Conservation (phyloP, 2,329 filamentous ascomycete species). For the Penicillium rolfsii region DNA sequence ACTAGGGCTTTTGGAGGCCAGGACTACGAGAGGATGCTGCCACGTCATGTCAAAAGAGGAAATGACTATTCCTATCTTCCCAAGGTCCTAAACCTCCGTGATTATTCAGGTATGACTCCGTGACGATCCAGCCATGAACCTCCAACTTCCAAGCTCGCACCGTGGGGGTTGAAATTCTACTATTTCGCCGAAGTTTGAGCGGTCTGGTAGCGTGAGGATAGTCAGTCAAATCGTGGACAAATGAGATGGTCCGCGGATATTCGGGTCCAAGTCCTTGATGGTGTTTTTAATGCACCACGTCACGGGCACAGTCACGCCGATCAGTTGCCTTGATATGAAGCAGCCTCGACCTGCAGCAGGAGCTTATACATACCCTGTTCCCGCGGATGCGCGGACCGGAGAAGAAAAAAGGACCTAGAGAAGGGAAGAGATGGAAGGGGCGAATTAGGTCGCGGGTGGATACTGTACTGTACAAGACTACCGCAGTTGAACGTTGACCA, state of each 20-base stretch:
- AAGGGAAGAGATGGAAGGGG: background rate
- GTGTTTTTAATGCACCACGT: background rate
- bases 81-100: background rate
- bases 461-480: background rate
- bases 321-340: background rate
- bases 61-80: no score
- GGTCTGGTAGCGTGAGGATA: background rate
- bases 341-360: background rate
- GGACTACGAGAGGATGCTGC: background rate
- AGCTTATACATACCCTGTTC: background rate
- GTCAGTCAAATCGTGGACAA: background rate
- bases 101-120: background rate
- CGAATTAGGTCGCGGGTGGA: background rate
- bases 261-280: background rate
- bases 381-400: background rate
- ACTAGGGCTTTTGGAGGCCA: background rate
- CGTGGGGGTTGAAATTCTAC: no score
- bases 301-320: background rate
- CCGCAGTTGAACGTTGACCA: background rate
- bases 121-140: background rate
- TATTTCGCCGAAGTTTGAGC: background rate
- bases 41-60: constrained; percentile 1
- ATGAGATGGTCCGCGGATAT: background rate
- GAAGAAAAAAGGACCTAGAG: background rate
- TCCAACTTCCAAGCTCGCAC: no score